These are phyloP conservation scores for Cafeteria roenbergensis DNA, from an alignment of 108 stramenopile species.

Conservation along the genomic window DNA sequence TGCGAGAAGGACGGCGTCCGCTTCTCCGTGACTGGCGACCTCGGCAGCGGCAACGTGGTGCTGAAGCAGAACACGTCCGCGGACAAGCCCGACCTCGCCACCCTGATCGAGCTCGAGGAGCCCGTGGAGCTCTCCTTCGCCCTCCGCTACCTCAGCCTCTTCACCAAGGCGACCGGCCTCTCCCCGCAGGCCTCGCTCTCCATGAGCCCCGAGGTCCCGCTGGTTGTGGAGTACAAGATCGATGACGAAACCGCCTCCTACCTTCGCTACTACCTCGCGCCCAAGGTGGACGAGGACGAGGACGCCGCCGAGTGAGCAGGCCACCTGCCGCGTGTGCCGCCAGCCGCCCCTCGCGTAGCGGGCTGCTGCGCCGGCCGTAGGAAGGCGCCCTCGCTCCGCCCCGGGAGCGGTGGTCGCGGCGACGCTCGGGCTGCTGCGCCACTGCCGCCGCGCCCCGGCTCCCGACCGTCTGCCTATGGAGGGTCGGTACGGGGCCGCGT, in stretches of 20 bases:
- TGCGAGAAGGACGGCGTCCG: slow-evolving; percentile 84
- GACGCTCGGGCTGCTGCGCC: too few relatives aligned
- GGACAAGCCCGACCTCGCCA: slow-evolving; percentile 72
- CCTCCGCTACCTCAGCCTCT: slow-evolving; percentile 85
- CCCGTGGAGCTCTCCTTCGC: slow-evolving; percentile 94
- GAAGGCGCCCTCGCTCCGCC: too few relatives aligned
- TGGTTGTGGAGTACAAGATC: slow-evolving; percentile 95
- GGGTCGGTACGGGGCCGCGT: too few relatives aligned
- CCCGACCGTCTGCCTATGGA: too few relatives aligned
- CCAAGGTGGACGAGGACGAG: slow-evolving; percentile 90
- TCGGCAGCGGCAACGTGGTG: slow-evolving; percentile 86
- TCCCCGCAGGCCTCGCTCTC: slow-evolving; percentile 63
- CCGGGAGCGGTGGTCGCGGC: too few relatives aligned
- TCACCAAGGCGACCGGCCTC: slow-evolving; percentile 89
- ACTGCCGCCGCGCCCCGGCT: too few relatives aligned
- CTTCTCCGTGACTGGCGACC: slow-evolving; percentile 75
- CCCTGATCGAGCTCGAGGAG: slow-evolving; percentile 88
- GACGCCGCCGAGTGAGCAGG: too few relatives aligned
- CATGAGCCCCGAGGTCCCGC: slow-evolving; percentile 88
- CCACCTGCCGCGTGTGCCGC: too few relatives aligned
- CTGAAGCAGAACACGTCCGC: slow-evolving; percentile 64
- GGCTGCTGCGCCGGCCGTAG: too few relatives aligned
- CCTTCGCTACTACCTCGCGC: slow-evolving; percentile 93
- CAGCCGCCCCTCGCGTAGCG: too few relatives aligned
- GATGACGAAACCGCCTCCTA: slow-evolving; percentile 56